Percentiles rank a stretch among this genome's conserved stretches.
Conservation (phyloP, 2,329 filamentous ascomycete genomes). For the Domatiomyces catenatus region DNA sequence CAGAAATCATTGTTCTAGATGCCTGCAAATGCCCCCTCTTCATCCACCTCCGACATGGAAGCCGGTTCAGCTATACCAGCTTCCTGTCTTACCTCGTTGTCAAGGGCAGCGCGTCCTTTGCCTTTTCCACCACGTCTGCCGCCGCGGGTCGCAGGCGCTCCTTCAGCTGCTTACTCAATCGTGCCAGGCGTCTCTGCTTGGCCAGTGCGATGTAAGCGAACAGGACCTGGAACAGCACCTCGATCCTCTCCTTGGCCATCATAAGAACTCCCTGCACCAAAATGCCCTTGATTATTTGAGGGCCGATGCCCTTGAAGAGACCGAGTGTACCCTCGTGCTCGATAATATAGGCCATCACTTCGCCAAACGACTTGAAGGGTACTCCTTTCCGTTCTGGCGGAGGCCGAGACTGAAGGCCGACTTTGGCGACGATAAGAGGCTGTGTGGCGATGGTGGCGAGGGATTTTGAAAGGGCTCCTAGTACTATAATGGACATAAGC, state of each 20-base stretch:
- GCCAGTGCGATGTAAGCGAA: slow-evolving; percentile 65
- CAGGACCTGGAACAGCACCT: slow-evolving; percentile 72
- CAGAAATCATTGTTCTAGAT: not conserved
- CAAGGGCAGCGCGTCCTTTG: slow-evolving; percentile 37
- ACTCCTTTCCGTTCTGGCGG: slow-evolving; percentile 71
- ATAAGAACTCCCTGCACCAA: slow-evolving; percentile 91
- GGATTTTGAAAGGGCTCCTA: slow-evolving; percentile 85
- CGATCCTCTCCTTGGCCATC: slow-evolving; percentile 98
- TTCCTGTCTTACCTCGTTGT: slow-evolving; percentile 28
- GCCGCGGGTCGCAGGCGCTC: slow-evolving; percentile 7
- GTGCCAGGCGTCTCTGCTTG: slow-evolving; percentile 53
- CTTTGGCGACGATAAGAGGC: slow-evolving; percentile 93
- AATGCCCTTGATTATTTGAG: slow-evolving; percentile 83
- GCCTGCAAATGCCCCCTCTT: not conserved
- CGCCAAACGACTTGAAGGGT: slow-evolving; percentile 81
- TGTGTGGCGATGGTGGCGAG: slow-evolving; percentile 85
- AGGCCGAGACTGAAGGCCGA: slow-evolving; percentile 85
- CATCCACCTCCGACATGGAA: not conserved
- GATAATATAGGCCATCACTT: slow-evolving; percentile 90
- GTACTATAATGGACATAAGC: slow-evolving; percentile 38
- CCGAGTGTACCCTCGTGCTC: slow-evolving; percentile 67
- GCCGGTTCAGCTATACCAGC: not conserved
- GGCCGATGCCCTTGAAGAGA: slow-evolving; percentile 94
- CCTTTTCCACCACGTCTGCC: slow-evolving; percentile 27
- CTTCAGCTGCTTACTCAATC: slow-evolving; percentile 37